Evolutionary conservation across 2,329 filamentous ascomycete species (phyloP).

Genomic region (Colletotrichum lini): DNA sequence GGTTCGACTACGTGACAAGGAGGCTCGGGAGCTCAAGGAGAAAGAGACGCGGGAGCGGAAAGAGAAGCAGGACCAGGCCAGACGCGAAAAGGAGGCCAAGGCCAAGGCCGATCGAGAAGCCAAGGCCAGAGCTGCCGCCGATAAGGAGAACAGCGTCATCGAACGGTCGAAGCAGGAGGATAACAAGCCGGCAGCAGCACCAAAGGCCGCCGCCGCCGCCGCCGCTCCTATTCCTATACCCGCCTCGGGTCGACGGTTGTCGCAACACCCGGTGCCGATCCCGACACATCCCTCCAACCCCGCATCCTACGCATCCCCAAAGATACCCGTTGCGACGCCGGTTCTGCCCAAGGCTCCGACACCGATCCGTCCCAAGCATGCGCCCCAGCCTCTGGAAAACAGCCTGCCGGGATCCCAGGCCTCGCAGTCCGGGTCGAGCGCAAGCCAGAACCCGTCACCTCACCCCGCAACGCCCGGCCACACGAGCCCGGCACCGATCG

Average conservation of each 20-base stretch:
- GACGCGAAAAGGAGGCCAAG: conserved; percentile 66
- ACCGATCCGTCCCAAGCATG: conserved; percentile 81
- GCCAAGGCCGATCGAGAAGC: conserved; percentile 51
- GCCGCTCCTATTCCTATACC: conserved; percentile 55
- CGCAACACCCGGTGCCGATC: conserved; percentile 58
- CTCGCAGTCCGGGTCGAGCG: conserved; percentile 71
- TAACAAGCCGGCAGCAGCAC: conserved; percentile 48
- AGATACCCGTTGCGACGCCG: conserved; percentile 84
- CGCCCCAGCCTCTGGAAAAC: conserved; percentile 85
- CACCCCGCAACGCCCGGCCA: conserved; percentile 75
- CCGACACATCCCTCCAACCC: conserved; percentile 70
- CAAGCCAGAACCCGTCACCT: conserved; percentile 72
- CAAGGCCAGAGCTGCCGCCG: conserved; percentile 45
- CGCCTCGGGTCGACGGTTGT: conserved; percentile 57
- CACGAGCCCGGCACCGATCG: conserved; percentile 74
- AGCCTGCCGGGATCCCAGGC: conserved; percentile 78
- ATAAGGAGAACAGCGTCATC: conserved; percentile 51
- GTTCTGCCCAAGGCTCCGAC: conserved; percentile 86
- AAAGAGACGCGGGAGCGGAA: conserved; percentile 71
- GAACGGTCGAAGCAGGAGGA: conserved; percentile 61
- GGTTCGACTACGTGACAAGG: conserved; percentile 83
- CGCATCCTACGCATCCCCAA: conserved; percentile 80
- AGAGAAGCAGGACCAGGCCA: conserved; percentile 72
- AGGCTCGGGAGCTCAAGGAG: conserved; percentile 78
- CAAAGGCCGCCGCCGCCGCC: conserved; percentile 53